A percentile compares a stretch with the other conserved stretches of the same genome.
Evolutionary conservation across 2,329 filamentous ascomycete species (phyloP).

Genomic region (Pseudopithomyces chartarum): DNA sequence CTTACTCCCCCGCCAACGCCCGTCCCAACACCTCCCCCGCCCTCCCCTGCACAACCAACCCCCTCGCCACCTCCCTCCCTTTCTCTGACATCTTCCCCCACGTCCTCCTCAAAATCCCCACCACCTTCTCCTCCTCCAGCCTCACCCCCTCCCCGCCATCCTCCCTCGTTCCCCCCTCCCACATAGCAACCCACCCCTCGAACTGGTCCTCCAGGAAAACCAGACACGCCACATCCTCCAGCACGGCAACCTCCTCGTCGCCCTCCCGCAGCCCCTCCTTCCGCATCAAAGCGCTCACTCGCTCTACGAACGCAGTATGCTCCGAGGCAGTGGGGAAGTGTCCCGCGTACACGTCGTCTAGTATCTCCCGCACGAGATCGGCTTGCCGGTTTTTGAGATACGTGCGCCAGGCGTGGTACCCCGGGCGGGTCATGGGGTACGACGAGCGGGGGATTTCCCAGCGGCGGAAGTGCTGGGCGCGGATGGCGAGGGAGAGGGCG

Average conservation of each 20-base stretch:
- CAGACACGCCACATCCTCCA: conserved; percentile 86
- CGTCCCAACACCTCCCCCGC: conserved; percentile 37
- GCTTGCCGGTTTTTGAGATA: conserved; percentile 75
- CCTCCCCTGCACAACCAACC: conserved; percentile 40
- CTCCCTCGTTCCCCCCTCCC: neutral
- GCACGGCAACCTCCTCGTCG: conserved; percentile 70
- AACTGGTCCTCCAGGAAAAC: conserved; percentile 89
- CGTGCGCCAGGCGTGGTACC: conserved; percentile 81
- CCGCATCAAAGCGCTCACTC: conserved; percentile 73
- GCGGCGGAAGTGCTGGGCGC: conserved; percentile 82
- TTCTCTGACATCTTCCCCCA: conserved; percentile 48
- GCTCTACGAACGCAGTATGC: conserved; percentile 58
- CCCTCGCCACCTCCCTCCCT: conserved; percentile 40
- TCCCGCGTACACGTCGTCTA: conserved; percentile 54
- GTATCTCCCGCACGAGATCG: conserved; percentile 61
- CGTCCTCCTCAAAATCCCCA: conserved; percentile 54
- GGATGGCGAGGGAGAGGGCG: conserved; percentile 73
- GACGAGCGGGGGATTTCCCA: conserved; percentile 79
- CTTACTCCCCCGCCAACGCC: conserved; percentile 30
- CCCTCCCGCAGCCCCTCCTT: conserved; percentile 73
- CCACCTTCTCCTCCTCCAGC: conserved; percentile 77
- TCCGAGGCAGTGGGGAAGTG: neutral
- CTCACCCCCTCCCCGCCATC: conserved; percentile 58
- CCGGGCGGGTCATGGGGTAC: conserved; percentile 75
- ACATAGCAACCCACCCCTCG: conserved; percentile 63